A percentile compares a stretch with the other conserved stretches of the same genome.
phyloP scores from a whole-genome alignment of 2,329 filamentous ascomycete species.

The Diaporthe velutina region DNA sequence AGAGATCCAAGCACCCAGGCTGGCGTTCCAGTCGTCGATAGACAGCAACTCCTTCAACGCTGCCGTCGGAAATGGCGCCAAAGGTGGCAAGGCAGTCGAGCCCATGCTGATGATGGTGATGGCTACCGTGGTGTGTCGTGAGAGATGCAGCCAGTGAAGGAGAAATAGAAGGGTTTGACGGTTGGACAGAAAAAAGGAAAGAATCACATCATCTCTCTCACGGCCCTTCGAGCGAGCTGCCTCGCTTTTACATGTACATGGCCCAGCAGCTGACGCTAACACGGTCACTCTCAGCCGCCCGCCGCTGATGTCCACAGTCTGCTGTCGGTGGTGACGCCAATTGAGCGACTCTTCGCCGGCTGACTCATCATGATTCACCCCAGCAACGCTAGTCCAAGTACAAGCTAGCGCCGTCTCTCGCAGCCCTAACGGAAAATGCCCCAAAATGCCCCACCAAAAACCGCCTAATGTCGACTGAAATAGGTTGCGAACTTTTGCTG shows the following conservation, averaged over 20 bases:
- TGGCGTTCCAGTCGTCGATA: slow-evolving; percentile 80
- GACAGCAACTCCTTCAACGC: slow-evolving; percentile 75
- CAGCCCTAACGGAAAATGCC: background rate
- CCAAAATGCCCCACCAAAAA: slow-evolving; percentile 29
- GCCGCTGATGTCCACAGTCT: background rate
- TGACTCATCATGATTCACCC: slow-evolving; percentile 37
- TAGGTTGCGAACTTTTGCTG: slow-evolving; percentile 19
- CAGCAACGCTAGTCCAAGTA: background rate
- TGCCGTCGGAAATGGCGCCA: slow-evolving; percentile 82
- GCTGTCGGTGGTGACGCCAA: background rate
- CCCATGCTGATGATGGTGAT: slow-evolving; percentile 45
- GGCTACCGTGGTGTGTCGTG: background rate
- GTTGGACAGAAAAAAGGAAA: background rate
- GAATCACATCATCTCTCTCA: slow-evolving; percentile 3
- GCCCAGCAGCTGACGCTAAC: background rate
- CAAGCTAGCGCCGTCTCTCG: background rate
- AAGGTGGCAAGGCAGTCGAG: slow-evolving; percentile 70
- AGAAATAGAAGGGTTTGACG: background rate
- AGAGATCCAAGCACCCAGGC: slow-evolving; percentile 81
- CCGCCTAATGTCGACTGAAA: slow-evolving; percentile 12
- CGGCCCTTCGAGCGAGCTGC: background rate
- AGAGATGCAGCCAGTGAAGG: too few species aligned
- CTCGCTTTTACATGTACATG: slow-evolving; percentile 9
- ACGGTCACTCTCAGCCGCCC: background rate
- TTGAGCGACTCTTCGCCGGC: slow-evolving; percentile 30